Evolutionary conservation across 208 protist species (phyloP).

Genomic region (Giardia duodenalis): DNA sequence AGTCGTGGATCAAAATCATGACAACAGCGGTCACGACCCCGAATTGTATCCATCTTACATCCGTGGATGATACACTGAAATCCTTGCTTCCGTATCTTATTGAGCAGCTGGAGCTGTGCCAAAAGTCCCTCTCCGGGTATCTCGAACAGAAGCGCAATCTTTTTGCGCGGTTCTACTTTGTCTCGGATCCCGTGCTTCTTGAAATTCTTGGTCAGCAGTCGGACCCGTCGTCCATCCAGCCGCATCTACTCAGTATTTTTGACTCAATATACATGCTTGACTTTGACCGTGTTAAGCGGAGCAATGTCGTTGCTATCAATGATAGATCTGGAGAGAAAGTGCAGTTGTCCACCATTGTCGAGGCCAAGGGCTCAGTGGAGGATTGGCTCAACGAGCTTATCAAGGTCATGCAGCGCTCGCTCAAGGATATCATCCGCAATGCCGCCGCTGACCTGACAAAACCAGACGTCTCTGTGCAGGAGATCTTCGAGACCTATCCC

Average conservation of each 20-base stretch:
- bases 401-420: slow-evolving; percentile 65
- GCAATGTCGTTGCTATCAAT: slow-evolving; percentile 44
- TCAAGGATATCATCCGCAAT: slow-evolving; percentile 52
- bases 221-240: slow-evolving; percentile 76
- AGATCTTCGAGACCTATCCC: slow-evolving; percentile 72
- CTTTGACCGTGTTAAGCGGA: slow-evolving; percentile 53
- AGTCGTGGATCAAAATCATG: slow-evolving; percentile 68
- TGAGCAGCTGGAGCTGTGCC: slow-evolving; percentile 74
- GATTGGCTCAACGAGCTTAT: slow-evolving; percentile 72
- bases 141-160: slow-evolving; percentile 76
- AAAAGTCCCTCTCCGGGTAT: slow-evolving; percentile 83
- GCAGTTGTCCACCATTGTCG: slow-evolving; percentile 62
- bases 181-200: slow-evolving; percentile 85
- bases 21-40: slow-evolving; percentile 50
- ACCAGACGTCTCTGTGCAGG: slow-evolving; percentile 59
- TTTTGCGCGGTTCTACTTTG: slow-evolving; percentile 90
- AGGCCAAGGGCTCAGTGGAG: slow-evolving; percentile 71
- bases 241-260: slow-evolving; percentile 67
- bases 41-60: slow-evolving; percentile 56
- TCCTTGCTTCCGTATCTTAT: slow-evolving; percentile 71
- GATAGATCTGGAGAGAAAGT: slow-evolving; percentile 62
- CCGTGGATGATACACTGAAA: slow-evolving; percentile 66
- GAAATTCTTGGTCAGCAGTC: slow-evolving; percentile 84
- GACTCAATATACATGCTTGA: slow-evolving; percentile 59
- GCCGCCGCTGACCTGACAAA: slow-evolving; percentile 61